Conservation (phyloP, 176 grass and related monocot genomes). For the Dendrocalamus sinicus region DNA sequence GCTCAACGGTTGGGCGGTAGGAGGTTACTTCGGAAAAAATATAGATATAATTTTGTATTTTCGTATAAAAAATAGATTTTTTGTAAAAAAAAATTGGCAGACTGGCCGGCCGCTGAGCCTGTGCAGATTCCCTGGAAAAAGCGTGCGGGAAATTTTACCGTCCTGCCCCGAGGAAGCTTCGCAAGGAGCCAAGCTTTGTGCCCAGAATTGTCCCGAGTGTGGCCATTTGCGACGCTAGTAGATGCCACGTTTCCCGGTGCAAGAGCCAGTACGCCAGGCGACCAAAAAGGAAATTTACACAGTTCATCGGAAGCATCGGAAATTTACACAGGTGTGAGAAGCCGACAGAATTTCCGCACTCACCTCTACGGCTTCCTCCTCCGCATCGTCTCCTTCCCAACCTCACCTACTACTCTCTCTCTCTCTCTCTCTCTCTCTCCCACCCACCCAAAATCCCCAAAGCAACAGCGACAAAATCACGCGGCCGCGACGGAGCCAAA, state of each 20-base stretch:
- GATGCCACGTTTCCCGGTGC: background rate
- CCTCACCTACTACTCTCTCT: slow-evolving; percentile 29
- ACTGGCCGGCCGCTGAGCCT: too few species aligned
- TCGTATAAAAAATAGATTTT: too few species aligned
- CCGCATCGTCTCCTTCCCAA: background rate
- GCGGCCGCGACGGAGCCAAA: background rate
- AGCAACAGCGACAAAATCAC: background rate
- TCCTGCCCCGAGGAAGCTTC: too few species aligned
- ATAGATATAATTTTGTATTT: too few species aligned
- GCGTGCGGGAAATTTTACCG: too few species aligned
- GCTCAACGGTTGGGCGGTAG: too few species aligned
- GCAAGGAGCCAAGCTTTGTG: background rate
- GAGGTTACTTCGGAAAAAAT: too few species aligned
- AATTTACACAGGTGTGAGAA: background rate
- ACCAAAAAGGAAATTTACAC: background rate
- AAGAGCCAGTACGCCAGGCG: background rate
- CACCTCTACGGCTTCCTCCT: background rate
- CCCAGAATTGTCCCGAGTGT: background rate
- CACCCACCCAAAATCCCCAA: slow-evolving; percentile 33
- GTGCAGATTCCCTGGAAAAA: too few species aligned
- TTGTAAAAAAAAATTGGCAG: too few species aligned
- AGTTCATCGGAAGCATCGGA: too few species aligned
- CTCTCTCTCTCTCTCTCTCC: background rate
- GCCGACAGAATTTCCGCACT: too few species aligned
- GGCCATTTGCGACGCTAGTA: background rate